Evolutionary conservation across 106 monocot genomes (phyloP), one percentile per base, ranked within the genome.

Genomic region (Allium fistulosum): DNA sequence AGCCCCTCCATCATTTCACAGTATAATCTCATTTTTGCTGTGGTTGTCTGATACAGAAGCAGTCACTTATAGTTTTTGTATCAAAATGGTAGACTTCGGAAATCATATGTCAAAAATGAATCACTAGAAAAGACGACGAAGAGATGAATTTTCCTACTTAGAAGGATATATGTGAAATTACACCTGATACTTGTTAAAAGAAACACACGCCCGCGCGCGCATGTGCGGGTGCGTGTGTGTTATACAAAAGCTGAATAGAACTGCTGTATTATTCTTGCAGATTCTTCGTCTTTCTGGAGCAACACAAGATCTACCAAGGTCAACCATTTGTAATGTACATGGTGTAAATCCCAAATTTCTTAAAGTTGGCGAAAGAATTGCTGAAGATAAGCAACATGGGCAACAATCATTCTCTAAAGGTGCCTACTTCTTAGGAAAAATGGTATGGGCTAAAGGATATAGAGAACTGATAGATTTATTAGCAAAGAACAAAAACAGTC

Each of bases 401-500:
- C 75, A 85, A 68, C 74, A 77, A 60, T 57, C 83, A 37, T 99
- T 99, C 67, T 83, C 93, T 7, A 87, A 99, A 76, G 99, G 93
- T 61, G 99, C 99, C 55, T 99, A 99, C 57, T 99, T 99, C 68
- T 64, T 99, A 47, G 99, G 99, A 26, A 99, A 99, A 75, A 93
- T 99, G 99, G 93, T 99, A 22, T 99, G 99, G 99, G 99, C 99
- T 45, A 99, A 99, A 80, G 99, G 99, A 9, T 99, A 99, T 50
- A 90, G 78, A 56, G 99, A 99, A 68, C 51, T 99, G 11, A 79
- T 99, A 18, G 93, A 99, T 78, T 76, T 99, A 64, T 65, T 93
- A 58, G 69, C 87, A 58, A 87, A 87, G 69, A 84, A 99, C 81
- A 99, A 85, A 66, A 81, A 51, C 47, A 90, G 93, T 28, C 79